phyloP scores from a whole-genome alignment of 2,329 filamentous ascomycete species.

The Aureobasidium sp. region DNA sequence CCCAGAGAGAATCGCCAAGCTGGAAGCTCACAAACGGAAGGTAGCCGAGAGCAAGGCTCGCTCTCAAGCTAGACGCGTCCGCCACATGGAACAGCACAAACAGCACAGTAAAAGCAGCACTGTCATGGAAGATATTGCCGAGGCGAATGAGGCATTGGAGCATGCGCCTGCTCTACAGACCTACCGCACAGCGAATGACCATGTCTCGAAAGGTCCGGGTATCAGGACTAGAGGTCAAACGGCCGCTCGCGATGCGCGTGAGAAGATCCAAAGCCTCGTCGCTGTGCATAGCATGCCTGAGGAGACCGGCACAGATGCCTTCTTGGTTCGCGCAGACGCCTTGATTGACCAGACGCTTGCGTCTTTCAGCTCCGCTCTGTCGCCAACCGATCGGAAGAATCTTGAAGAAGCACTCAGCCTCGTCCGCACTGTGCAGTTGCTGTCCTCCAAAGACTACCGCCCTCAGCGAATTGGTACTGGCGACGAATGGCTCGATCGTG shows the following conservation, averaged over 20 bases:
- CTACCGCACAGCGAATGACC: neutral
- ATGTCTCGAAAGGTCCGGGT: neutral
- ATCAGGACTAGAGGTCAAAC: neutral
- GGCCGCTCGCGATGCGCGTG: neutral
- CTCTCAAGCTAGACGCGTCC: neutral
- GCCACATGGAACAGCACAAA: neutral
- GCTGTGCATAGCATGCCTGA: neutral
- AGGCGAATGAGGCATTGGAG: neutral
- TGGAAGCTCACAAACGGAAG: neutral
- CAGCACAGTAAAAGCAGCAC: neutral
- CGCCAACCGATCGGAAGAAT: neutral
- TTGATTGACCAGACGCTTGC: slow-evolving; percentile 3
- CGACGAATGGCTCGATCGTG: neutral
- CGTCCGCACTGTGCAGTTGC: neutral
- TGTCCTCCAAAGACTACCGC: neutral
- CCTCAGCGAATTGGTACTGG: neutral
- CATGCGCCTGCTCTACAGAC: neutral
- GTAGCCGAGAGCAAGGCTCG: neutral
- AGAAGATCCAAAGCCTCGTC: neutral
- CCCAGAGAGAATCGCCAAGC: neutral
- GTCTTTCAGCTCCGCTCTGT: neutral
- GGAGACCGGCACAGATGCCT: neutral
- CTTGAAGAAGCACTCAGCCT: slow-evolving; percentile 7
- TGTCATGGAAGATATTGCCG: neutral
- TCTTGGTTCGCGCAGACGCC: neutral